Evolutionary conservation across 2,329 filamentous ascomycete species (phyloP).

Genomic region (Colletotrichum gloeosporioides): DNA sequence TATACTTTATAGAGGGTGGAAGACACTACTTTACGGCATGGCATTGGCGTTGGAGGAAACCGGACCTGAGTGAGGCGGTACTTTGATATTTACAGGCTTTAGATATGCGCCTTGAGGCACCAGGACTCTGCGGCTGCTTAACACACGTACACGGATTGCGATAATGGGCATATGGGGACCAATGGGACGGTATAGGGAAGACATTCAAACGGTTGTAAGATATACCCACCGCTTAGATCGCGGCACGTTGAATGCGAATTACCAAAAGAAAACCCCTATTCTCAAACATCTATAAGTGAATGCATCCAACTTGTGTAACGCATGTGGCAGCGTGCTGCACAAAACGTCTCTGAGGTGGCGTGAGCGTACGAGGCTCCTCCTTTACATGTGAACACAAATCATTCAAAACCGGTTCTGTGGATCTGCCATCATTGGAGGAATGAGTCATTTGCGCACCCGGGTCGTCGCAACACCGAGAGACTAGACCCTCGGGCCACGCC

Average conservation of each 20-base stretch:
- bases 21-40: not conserved
- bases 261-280: not conserved
- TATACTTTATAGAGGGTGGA: not conserved
- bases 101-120: constrained; percentile 15
- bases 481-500: not conserved
- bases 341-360: not conserved
- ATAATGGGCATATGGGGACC: not conserved
- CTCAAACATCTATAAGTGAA: not conserved
- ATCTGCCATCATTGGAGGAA: not conserved
- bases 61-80: not conserved
- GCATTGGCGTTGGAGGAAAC: constrained; percentile 5
- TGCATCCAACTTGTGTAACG: not conserved
- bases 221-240: constrained; percentile 13
- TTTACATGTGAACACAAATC: not conserved
- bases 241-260: constrained; percentile 1
- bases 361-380: not conserved
- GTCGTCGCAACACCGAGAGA: not conserved
- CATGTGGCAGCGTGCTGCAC: not conserved
- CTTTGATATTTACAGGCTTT: not conserved
- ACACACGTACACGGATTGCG: constrained; percentile 1
- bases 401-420: not conserved
- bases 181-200: not conserved
- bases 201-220: not conserved
- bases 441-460: not conserved
- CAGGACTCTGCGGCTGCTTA: constrained; percentile 8